A percentile compares a stretch with the other conserved stretches of the same genome.
Evolutionary conservation across 140 eudicot genomes (phyloP).

Genomic region (Erigeron philadelphicus): DNA sequence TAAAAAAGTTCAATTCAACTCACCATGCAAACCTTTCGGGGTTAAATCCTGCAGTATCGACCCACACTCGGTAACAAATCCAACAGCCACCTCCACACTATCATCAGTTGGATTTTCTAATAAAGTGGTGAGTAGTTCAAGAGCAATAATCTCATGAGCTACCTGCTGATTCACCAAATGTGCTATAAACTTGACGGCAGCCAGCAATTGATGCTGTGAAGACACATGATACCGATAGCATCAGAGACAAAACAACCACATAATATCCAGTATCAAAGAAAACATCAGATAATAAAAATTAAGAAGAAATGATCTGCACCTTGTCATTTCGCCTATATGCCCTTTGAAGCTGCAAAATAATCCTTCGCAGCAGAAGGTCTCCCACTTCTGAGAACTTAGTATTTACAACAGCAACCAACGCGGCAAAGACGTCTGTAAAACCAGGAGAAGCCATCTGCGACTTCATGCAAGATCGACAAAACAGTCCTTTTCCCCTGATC

Average conservation of each 20-base stretch:
- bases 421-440: slow-evolving; percentile 92
- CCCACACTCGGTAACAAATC: slow-evolving; percentile 91
- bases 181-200: slow-evolving; percentile 90
- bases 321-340: slow-evolving; percentile 90
- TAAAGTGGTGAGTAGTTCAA: slow-evolving; percentile 68
- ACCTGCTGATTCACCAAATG: slow-evolving; percentile 97
- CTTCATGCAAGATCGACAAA: slow-evolving; percentile 91
- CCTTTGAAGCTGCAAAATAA: slow-evolving; percentile 72
- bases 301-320: slow-evolving; percentile 34
- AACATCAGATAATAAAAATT: background rate
- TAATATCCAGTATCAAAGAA: slow-evolving; percentile 3
- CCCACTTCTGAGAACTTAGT: slow-evolving; percentile 94
- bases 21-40: slow-evolving; percentile 85
- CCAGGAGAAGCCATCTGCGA: slow-evolving; percentile 97
- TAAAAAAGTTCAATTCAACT: slow-evolving; percentile 26
- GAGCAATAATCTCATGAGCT: slow-evolving; percentile 90
- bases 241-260: background rate
- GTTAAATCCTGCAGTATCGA: slow-evolving; percentile 82
- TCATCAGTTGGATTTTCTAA: slow-evolving; percentile 92
- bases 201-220: slow-evolving; percentile 77
- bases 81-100: slow-evolving; percentile 95
- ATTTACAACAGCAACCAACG: slow-evolving; percentile 86
- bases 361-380: slow-evolving; percentile 75
- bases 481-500: slow-evolving; percentile 85
- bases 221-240: slow-evolving; percentile 1